A percentile compares a stretch with the other conserved stretches of the same genome.
Conservation (phyloP, 2,329 filamentous ascomycete genomes). For the Pseudocercospora vitis region DNA sequence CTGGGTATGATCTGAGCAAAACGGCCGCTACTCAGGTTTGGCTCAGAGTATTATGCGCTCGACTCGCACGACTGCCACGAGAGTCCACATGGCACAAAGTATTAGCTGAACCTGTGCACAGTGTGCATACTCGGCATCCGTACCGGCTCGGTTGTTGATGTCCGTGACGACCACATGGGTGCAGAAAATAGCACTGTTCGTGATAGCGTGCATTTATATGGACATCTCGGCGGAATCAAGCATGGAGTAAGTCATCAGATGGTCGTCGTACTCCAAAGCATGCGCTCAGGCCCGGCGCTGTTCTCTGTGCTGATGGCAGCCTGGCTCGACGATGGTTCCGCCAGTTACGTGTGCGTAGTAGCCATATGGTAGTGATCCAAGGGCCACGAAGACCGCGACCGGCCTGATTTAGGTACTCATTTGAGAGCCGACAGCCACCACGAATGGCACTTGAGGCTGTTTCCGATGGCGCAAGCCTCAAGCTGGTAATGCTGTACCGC, state of each 20-base stretch:
- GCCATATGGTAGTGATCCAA: constrained; percentile 18
- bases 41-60: no score
- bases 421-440: background rate
- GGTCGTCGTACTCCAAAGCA: background rate
- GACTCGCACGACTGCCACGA: no score
- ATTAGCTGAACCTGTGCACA: background rate
- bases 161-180: no score
- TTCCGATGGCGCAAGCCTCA: no score
- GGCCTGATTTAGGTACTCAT: constrained; percentile 15
- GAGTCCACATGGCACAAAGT: background rate
- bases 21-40: no score
- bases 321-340: constrained; percentile 10
- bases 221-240: background rate
- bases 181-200: background rate
- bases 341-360: constrained; percentile 1
- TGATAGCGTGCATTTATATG: background rate
- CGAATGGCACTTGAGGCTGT: no score
- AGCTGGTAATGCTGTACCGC: no score
- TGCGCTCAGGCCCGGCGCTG: background rate
- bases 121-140: no score
- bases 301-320: constrained; percentile 8
- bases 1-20: no score
- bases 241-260: background rate
- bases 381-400: constrained; percentile 19
- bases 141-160: no score